Evolutionary conservation across 2,329 filamentous ascomycete genomes (phyloP), one percentile per base, ranked within the genome.

Genomic region (Aspergillus tamarii): DNA sequence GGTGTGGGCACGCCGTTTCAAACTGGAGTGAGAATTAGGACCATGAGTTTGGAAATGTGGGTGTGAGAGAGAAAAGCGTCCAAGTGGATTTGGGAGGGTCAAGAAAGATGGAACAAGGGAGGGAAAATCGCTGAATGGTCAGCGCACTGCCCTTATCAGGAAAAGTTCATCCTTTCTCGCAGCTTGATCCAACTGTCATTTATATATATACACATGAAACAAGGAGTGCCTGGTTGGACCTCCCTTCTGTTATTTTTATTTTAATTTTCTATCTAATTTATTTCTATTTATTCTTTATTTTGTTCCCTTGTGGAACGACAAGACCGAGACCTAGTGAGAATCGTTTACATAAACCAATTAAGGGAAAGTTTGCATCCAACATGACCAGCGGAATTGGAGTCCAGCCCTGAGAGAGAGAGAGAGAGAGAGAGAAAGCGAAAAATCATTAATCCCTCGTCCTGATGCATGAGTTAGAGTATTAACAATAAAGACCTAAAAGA

Each of bases 121-220:
- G 56, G 61, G 57, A 63, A 66, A 64, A 69, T 63, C 48, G 72
- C 64, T 70, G 69, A 72, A 68, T 71, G 67, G 69, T 63, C 70
- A 69, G 69, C 67, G 65, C 71, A 71, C 68, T 72, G 70, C 66
- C 66, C 66, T 66, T 69, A 70, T 69, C 64, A 67, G 69, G 64
- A 66, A 68, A 71, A 67, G 69, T 59, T 65, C 67, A 72, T 70
- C 43, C 57, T 26, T 26, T 60, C 62, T 32, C 36, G 12, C 57
- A 26, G 19, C 57, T 43, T 39, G n/a, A 28, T 26, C 21, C 16
- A 54, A 32, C 16, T 54, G 10, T 34, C 32, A 12, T 11, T 23
- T 23, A 26, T 26, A 26, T 26, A 26, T 54, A 14, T 53, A 53
- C 34, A 52, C 12, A 3, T 54, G 52, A 55, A 55, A 55, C 52